Evolutionary conservation across 2,329 filamentous ascomycete species (phyloP).

Genomic region (Trichoderma brevicompactum): DNA sequence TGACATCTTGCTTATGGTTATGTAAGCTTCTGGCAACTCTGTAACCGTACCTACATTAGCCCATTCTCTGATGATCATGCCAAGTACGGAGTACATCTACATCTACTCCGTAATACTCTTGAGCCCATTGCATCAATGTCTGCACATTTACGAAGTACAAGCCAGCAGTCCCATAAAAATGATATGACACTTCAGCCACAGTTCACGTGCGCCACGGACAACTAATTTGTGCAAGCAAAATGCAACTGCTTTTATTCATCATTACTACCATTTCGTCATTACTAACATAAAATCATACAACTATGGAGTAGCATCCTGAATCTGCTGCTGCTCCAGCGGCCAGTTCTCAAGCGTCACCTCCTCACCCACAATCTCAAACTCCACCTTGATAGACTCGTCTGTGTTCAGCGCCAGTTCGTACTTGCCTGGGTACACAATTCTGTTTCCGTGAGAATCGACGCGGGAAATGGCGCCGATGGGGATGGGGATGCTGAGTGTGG

Average conservation of each 20-base stretch:
- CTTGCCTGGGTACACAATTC: slow-evolving; percentile 57
- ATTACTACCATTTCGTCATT: slow-evolving; percentile 6
- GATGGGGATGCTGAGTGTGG: slow-evolving; percentile 33
- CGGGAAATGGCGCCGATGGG: slow-evolving; percentile 56
- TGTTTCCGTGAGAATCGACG: slow-evolving; percentile 54
- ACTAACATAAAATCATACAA: background rate
- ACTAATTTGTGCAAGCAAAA: background rate
- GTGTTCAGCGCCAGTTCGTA: slow-evolving; percentile 54
- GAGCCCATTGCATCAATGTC: background rate
- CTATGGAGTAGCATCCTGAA: slow-evolving; percentile 13
- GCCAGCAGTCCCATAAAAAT: background rate
- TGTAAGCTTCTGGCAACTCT: too few species aligned
- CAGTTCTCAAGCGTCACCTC: slow-evolving; percentile 21
- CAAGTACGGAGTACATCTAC: background rate
- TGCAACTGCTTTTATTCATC: slow-evolving; percentile 1
- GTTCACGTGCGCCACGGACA: background rate
- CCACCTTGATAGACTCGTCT: slow-evolving; percentile 45
- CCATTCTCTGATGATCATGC: background rate
- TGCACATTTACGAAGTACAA: too few species aligned
- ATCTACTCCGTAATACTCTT: too few species aligned
- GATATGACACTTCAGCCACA: background rate
- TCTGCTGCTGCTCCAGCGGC: slow-evolving; percentile 13
- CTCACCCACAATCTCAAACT: slow-evolving; percentile 53
- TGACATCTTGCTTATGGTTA: background rate
- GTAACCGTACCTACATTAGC: background rate